Conservation (phyloP, 2,329 filamentous ascomycete species). For the Pseudogymnoascus sp. region DNA sequence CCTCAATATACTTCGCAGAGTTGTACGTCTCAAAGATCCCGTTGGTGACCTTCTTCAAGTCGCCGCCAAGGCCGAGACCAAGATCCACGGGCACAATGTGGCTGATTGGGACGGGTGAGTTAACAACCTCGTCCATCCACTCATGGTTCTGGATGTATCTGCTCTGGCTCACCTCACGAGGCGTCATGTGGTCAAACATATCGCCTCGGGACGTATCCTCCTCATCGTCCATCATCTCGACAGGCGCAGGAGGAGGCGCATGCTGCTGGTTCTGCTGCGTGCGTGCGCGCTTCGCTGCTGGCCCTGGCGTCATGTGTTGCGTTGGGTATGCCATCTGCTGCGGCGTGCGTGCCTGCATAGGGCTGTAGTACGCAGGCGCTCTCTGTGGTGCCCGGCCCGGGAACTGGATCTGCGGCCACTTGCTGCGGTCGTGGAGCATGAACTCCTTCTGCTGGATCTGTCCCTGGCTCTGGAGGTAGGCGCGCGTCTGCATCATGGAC, state of each 20-base stretch:
- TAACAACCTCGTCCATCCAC: conserved; percentile 97
- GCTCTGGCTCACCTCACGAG: conserved; percentile 76
- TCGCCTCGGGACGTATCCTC: conserved; percentile 84
- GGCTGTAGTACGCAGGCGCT: conserved; percentile 22
- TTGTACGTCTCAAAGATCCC: conserved; percentile 61
- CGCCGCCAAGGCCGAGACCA: conserved; percentile 75
- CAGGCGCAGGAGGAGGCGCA: conserved; percentile 14
- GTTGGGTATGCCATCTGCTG: conserved; percentile 56
- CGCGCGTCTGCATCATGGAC: conserved; percentile 50
- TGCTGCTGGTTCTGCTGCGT: conserved; percentile 19
- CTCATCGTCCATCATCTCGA: conserved; percentile 65
- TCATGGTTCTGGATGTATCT: conserved; percentile 93
- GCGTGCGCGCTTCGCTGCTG: conserved; percentile 46
- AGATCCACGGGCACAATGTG: conserved; percentile 85
- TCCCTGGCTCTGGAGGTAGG: conserved; percentile 63
- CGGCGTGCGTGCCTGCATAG: conserved; percentile 26
- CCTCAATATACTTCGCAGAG: conserved; percentile 14
- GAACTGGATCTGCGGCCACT: conserved; percentile 79
- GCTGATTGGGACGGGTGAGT: conserved; percentile 75
- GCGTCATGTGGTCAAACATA: conserved; percentile 80
- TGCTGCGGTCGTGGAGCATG: conserved; percentile 80
- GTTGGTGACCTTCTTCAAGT: conserved; percentile 71
- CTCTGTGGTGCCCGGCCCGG: conserved; percentile 41
- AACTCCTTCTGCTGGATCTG: conserved; percentile 87
- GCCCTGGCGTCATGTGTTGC: conserved; percentile 33